These are phyloP conservation scores for Backusella morwellensis DNA, from an alignment of 192 early-diverging fungal genomes.

Conservation along the genomic window DNA sequence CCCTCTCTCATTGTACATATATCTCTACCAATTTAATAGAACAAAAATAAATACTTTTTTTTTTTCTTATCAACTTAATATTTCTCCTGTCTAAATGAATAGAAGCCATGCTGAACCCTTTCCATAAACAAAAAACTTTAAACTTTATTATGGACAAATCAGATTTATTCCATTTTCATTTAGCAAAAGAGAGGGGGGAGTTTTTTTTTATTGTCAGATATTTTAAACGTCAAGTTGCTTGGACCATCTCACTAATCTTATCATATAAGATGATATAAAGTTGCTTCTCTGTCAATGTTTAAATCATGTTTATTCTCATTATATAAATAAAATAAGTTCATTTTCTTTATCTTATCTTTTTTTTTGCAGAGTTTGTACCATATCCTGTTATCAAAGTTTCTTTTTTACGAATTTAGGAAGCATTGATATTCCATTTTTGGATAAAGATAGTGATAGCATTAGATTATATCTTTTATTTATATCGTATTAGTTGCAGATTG, in stretches of 20 bases:
- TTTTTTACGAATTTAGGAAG: background rate
- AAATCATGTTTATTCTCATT: background rate
- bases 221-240: background rate
- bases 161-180: background rate
- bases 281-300: too few species aligned
- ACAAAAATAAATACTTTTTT: background rate
- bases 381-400: background rate
- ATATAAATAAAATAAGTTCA: background rate
- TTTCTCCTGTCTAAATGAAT: background rate
- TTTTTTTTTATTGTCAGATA: too few species aligned
- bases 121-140: background rate
- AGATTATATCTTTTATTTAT: background rate
- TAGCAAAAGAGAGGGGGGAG: background rate
- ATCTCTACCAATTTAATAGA: background rate
- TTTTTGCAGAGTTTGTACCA: background rate
- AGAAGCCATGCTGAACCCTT: background rate
- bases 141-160: constrained; percentile 1
- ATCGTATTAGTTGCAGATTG: too few species aligned
- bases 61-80: background rate
- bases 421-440: background rate
- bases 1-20: background rate
- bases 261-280: too few species aligned
- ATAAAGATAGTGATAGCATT: background rate
- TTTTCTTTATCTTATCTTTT: constrained; percentile 1
- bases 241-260: background rate